phyloP scores from a whole-genome alignment of 2,329 filamentous ascomycete species.

The Teratosphaeria destructans region DNA sequence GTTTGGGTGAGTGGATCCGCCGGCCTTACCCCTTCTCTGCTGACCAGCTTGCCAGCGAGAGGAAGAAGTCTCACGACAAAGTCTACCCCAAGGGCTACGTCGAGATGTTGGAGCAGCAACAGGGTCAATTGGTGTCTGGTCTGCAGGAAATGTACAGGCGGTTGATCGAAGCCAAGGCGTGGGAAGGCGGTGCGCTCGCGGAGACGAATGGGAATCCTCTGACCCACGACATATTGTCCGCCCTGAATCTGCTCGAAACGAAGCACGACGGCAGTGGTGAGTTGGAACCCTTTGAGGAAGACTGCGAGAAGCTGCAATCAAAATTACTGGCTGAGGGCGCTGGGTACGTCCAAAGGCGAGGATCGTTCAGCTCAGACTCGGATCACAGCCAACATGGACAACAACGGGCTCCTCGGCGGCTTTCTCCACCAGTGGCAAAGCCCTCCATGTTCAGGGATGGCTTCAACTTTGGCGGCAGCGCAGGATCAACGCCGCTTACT shows the following conservation, averaged over 20 bases:
- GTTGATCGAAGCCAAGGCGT: conserved; percentile 41
- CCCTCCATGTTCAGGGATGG: conserved; percentile 20
- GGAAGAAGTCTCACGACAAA: conserved; percentile 57
- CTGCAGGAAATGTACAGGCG: conserved; percentile 51
- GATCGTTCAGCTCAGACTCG: conserved; percentile 48
- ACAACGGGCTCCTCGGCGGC: conserved; percentile 22
- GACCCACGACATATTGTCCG: conserved; percentile 53
- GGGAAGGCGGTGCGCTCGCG: conserved; percentile 45
- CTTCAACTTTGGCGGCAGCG: conserved; percentile 18
- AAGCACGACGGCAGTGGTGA: conserved; percentile 35
- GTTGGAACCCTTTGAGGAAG: conserved; percentile 49
- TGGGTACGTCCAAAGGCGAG: conserved; percentile 39
- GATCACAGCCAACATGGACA: conserved; percentile 38
- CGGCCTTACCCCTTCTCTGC: neutral
- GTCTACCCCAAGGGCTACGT: conserved; percentile 59
- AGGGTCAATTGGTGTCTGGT: conserved; percentile 50
- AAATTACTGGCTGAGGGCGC: conserved; percentile 44
- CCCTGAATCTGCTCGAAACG: conserved; percentile 47
- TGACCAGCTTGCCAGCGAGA: conserved; percentile 29
- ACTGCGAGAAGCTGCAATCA: conserved; percentile 45
- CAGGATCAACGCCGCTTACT: conserved; percentile 16
- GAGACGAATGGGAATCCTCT: conserved; percentile 47
- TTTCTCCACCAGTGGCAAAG: conserved; percentile 26
- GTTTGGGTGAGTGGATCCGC: conserved; percentile 36
- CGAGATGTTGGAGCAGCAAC: conserved; percentile 58